Base-by-base conservation (phyloP, 352 stramenopile species). In the Globisporangium solare region DNA sequence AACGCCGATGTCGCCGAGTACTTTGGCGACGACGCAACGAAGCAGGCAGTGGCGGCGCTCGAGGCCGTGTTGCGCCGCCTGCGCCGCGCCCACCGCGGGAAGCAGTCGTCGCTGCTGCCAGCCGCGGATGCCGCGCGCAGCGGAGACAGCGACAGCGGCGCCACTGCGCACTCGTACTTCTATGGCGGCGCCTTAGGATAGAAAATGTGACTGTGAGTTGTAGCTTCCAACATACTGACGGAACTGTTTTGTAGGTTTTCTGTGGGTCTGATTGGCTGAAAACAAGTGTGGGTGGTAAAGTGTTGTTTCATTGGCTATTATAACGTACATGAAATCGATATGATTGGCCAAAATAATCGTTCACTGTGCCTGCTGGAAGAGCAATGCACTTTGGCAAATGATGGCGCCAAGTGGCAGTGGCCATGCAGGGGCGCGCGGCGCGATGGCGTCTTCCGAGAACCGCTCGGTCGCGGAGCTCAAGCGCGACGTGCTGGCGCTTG, bases 71-170 rank as follows among this genome's bases (percentile, higher is more conserved):
- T 78, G 42, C 69, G 72, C 35, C 58, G 50, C 18, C 41, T 81
- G 47, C 67, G 61, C 24, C 69, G 72, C 17, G 63, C 76, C 8
- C 61, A 76, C n/a, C 67, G 72, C 31, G 72, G 69, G 2, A 81
- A 76, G 60, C 64, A 74, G 20, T 78, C 72, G 15, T 55, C 56
- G 41, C 56, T 78, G 37, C 49, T 35, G 51, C 45, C 40, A 52
- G 41, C 22, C 32, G 22, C 20, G 7, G n/a, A 43, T 32, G 31
- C 4, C 51, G 17, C 39, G 11, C 37, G 39, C 51, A 37, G 7
- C 18, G 12, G 43, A 52, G 27, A 35, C 27, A 35, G 43, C 6
- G 35, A 47, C 24, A 18, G 14, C 12, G 53, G 54, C 12, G 52
- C 64, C 22, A 58, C 55, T 40, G 64, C 56, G 17, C 67, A 76